Evolutionary conservation across 768 basidiomycete genomes (phyloP), one percentile per base, ranked within the genome.

Genomic region (Trichaptum fuscoviolaceum): DNA sequence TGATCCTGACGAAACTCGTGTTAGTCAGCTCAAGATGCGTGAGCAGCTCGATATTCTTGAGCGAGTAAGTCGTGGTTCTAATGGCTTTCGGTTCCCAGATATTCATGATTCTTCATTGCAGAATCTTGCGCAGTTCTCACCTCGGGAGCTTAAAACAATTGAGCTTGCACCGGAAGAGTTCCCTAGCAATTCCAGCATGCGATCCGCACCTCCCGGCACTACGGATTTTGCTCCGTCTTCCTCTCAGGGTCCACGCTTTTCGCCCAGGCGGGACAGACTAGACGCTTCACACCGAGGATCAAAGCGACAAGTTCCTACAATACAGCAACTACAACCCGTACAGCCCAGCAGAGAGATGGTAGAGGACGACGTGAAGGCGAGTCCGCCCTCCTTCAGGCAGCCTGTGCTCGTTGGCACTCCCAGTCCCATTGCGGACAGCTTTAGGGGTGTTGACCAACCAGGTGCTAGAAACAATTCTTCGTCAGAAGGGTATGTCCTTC

Each of bases 1-100:
- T 69, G 91, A 92, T 71, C 88, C 89, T 58, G 81, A 91, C 71
- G 91, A 92, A 75, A 83, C 85, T 67, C 83, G 91, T 57, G 84
- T 83, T 72, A 93, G 91, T 73, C 92, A 93, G 70, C 83, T 86
- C 69, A 76, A 89, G 58, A 86, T 93, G 87, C 86, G 82, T 70
- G 86, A 87, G 20, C 84, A 89, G 73, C 77, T 94, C 25, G 92
- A 94, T 72, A 89, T 90, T 75, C 89, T 94, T 61, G 92, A 94
- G 73, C 83, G 83, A 81, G 91, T 83, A 61, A 34, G 70, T 80
- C 67, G 7, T 71, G 71, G 57, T 69, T 23, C 57, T 63, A 8
- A 25, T 20, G 27, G 36, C 6, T 66, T 35, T 52, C 42, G 42
- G 42, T 52, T 52, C 63, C 36, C 27, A 63, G 35, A 63, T 63